Evolutionary conservation across 2,329 filamentous ascomycete genomes (phyloP).

Genomic region (Fusarium tricinctum): DNA sequence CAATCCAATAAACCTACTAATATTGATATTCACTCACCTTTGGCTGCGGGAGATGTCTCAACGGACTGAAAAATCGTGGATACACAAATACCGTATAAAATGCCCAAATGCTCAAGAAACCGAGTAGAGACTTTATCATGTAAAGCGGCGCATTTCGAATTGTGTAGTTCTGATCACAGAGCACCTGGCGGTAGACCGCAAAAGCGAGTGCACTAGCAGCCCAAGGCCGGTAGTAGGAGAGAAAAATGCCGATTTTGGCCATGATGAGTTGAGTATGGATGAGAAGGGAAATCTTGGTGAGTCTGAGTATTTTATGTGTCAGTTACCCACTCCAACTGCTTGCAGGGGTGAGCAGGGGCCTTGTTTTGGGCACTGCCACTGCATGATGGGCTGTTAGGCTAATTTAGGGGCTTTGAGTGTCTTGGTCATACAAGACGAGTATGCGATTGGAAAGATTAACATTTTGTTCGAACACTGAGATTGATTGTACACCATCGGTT

Average conservation of each 20-base stretch:
- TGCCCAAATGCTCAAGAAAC: constrained; percentile 20
- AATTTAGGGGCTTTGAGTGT: background rate
- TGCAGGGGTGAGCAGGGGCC: constrained; percentile 10
- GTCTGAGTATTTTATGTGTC: constrained; percentile 24
- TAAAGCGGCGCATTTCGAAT: constrained; percentile 8
- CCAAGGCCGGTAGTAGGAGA: constrained; percentile 35
- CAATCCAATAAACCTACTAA: fast-evolving
- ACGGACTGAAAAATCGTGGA: constrained; percentile 22
- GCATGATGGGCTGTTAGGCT: background rate
- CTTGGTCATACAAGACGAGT: background rate
- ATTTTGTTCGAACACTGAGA: too few species aligned
- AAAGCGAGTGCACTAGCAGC: constrained; percentile 3
- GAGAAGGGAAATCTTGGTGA: constrained; percentile 16
- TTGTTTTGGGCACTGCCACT: constrained; percentile 17
- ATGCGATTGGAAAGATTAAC: background rate
- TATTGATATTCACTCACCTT: fast-evolving
- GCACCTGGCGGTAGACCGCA: constrained; percentile 1
- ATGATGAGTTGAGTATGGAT: constrained; percentile 11
- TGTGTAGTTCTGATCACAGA: background rate
- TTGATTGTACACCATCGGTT: too few species aligned
- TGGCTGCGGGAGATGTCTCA: constrained; percentile 25
- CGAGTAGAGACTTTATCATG: constrained; percentile 1
- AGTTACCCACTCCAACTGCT: constrained; percentile 7
- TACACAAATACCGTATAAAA: constrained; percentile 24
- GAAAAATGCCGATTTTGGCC: constrained; percentile 16